Evolutionary conservation across 1,139 yeast species (phyloP).

Genomic region (Candida tetrigidarum): DNA sequence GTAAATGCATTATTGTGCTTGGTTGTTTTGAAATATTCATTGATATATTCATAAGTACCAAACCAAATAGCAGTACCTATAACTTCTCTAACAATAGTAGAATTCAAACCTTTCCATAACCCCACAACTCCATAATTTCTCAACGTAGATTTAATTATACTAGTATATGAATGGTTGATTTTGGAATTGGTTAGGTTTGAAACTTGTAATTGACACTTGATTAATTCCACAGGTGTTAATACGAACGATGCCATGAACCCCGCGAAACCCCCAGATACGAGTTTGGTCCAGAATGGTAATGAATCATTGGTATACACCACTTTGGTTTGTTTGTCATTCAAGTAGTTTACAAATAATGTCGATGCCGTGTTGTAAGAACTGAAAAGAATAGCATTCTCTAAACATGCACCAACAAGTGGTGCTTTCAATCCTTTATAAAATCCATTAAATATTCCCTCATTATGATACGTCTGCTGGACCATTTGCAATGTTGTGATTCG

Average conservation of each 20-base stretch:
- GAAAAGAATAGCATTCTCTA: slow-evolving; percentile 65
- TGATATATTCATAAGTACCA: slow-evolving; percentile 75
- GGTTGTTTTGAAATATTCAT: slow-evolving; percentile 36
- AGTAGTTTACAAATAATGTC: slow-evolving; percentile 60
- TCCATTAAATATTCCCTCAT: slow-evolving; percentile 65
- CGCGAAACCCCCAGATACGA: slow-evolving; percentile 76
- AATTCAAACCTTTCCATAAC: slow-evolving; percentile 82
- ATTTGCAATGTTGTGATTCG: slow-evolving; percentile 63
- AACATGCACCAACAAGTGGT: slow-evolving; percentile 85
- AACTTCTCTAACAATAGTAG: slow-evolving; percentile 84
- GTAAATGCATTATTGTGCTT: slow-evolving; percentile 19
- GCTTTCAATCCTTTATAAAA: slow-evolving; percentile 70
- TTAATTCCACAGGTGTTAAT: slow-evolving; percentile 85
- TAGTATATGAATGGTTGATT: slow-evolving; percentile 19
- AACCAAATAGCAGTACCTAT: slow-evolving; percentile 96
- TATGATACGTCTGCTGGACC: slow-evolving; percentile 57
- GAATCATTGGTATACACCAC: slow-evolving; percentile 20
- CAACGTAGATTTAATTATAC: slow-evolving; percentile 49
- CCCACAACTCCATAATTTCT: slow-evolving; percentile 56
- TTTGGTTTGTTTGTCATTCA: slow-evolving; percentile 11
- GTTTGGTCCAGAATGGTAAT: slow-evolving; percentile 42
- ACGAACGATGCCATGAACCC: slow-evolving; percentile 86
- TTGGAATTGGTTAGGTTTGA: slow-evolving; percentile 40
- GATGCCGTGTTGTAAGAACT: slow-evolving; percentile 69
- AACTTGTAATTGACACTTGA: slow-evolving; percentile 90